These are phyloP conservation scores for Fereydounia khargensis DNA, from an alignment of 1,284 basidiomycete genomes.

Conservation along the genomic window DNA sequence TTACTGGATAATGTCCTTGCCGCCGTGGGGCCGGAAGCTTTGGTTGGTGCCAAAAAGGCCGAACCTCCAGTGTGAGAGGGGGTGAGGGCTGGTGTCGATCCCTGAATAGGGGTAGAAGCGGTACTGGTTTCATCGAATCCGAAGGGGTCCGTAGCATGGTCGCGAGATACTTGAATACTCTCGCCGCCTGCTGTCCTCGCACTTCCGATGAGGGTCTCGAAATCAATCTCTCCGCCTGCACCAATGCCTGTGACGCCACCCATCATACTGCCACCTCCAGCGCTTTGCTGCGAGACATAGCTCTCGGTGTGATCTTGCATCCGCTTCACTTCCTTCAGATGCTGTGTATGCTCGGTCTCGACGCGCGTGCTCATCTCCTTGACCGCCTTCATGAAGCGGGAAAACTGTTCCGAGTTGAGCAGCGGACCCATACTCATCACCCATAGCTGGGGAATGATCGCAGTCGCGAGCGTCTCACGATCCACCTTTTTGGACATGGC, in stretches of 20 bases:
- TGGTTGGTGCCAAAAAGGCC: no score
- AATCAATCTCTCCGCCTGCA: constrained; percentile 47
- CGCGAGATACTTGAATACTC: constrained; percentile 2
- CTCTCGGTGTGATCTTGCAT: constrained; percentile 49
- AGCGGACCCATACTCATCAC: constrained; percentile 59
- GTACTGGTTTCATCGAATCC: constrained; percentile 17
- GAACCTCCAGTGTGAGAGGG: constrained; percentile 24
- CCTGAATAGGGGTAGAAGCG: not conserved
- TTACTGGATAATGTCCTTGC: no score
- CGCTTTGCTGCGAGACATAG: constrained; percentile 9
- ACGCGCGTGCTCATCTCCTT: constrained; percentile 69
- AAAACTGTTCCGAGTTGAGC: constrained; percentile 84
- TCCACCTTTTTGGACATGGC: constrained; percentile 95
- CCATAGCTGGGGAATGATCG: constrained; percentile 53
- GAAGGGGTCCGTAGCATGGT: constrained; percentile 21
- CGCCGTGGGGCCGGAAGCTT: no score
- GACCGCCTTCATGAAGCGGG: constrained; percentile 60
- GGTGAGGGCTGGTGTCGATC: constrained; percentile 10
- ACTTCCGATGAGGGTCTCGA: constrained; percentile 49
- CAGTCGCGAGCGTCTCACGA: constrained; percentile 85
- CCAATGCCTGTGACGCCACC: constrained; percentile 31
- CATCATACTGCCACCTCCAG: constrained; percentile 5
- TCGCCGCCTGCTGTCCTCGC: constrained; percentile 14
- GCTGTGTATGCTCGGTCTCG: constrained; percentile 72
- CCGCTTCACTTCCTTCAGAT: constrained; percentile 32